Evolutionary conservation across 2,329 filamentous ascomycete genomes (phyloP).

Genomic region (Talaromyces sp.): DNA sequence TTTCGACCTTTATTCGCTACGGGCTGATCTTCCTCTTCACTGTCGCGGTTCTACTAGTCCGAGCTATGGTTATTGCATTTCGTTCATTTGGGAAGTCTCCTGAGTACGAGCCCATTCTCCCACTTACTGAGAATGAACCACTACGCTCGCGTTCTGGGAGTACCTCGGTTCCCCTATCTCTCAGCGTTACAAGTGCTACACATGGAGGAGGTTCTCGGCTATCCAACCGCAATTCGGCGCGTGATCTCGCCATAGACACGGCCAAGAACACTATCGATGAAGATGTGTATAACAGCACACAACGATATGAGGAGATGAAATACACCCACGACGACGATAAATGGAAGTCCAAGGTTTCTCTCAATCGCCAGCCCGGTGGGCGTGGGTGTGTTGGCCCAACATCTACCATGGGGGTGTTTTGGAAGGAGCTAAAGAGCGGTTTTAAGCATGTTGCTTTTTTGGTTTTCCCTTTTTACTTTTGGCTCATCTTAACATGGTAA

Average conservation of each 20-base stretch:
- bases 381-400: constrained; percentile 17
- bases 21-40: constrained; percentile 57
- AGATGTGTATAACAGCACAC: constrained; percentile 5
- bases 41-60: constrained; percentile 42
- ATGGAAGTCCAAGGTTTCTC: constrained; percentile 21
- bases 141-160: constrained; percentile 17
- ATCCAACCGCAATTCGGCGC: constrained; percentile 5
- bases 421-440: constrained; percentile 50
- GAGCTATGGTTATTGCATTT: constrained; percentile 35
- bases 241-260: not conserved
- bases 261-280: constrained; percentile 3
- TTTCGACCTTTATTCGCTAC: constrained; percentile 79
- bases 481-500: constrained; percentile 61
- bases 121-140: constrained; percentile 21
- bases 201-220: constrained; percentile 18
- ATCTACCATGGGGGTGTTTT: constrained; percentile 57
- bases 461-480: constrained; percentile 61
- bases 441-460: constrained; percentile 55
- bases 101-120: constrained; percentile 29
- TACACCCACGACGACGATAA: constrained; percentile 20
- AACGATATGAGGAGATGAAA: constrained; percentile 11
- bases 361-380: constrained; percentile 1
- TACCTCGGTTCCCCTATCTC: constrained; percentile 22
- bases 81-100: constrained; percentile 21
- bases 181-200: constrained; percentile 17